Percentiles rank a stretch among this genome's conserved stretches.
Evolutionary conservation across 2,329 filamentous ascomycete genomes (phyloP).

Genomic region (Thelonectria discophora): DNA sequence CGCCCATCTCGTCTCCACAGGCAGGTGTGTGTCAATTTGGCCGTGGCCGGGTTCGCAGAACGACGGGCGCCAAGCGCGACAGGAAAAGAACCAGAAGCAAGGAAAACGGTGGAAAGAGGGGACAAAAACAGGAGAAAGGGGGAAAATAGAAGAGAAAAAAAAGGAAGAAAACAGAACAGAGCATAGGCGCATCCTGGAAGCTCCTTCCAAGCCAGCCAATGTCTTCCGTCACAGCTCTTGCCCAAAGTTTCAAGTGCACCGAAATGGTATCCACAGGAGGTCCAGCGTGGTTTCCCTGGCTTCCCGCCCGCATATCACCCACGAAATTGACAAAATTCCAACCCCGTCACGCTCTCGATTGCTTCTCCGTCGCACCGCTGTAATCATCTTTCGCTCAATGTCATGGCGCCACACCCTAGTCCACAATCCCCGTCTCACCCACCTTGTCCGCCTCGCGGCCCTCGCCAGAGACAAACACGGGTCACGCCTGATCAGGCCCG

Average conservation of each 20-base stretch:
- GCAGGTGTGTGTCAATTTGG: background rate
- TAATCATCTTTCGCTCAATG: conserved; percentile 10
- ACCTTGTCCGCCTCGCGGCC: conserved; percentile 2
- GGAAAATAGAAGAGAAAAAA: too few relatives aligned
- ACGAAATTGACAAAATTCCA: conserved; percentile 1
- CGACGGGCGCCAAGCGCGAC: background rate
- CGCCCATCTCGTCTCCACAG: background rate
- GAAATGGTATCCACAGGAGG: background rate
- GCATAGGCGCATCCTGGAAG: too few relatives aligned
- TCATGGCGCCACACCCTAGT: conserved; percentile 16
- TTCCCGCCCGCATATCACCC: background rate
- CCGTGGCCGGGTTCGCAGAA: background rate
- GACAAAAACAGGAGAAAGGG: too few relatives aligned
- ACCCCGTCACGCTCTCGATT: background rate
- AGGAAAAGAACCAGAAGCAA: background rate
- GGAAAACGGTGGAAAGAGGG: background rate
- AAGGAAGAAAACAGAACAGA: too few relatives aligned
- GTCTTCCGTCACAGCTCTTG: too few relatives aligned
- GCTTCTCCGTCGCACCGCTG: conserved; percentile 3
- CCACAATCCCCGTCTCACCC: conserved; percentile 15
- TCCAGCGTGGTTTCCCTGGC: background rate
- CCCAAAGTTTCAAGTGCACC: background rate
- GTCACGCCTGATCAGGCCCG: conserved; percentile 18
- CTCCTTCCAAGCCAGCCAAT: too few relatives aligned
- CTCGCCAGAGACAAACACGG: conserved; percentile 11